Percentiles rank a stretch among this genome's conserved stretches.
These are phyloP conservation scores for Papilionanthe hybrid DNA, from an alignment of 116 monocot species.

Conservation along the genomic window DNA sequence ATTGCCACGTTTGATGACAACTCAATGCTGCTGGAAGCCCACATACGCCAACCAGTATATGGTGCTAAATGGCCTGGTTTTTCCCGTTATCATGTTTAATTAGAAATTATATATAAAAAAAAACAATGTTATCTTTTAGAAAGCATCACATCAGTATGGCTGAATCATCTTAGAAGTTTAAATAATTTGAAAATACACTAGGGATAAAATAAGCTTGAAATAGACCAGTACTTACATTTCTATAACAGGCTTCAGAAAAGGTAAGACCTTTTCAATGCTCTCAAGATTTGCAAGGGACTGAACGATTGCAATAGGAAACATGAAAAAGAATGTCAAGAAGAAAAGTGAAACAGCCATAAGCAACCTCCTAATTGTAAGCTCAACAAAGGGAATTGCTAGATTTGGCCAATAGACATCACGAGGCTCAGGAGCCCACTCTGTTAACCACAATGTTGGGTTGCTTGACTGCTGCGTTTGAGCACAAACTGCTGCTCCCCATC, in stretches of 20 bases:
- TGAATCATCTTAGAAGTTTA: not conserved
- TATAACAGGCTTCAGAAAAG: slow-evolving; percentile 72
- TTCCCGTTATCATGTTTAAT: not conserved
- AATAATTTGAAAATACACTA: not conserved
- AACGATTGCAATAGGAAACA: slow-evolving; percentile 91
- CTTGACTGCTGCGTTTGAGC: slow-evolving; percentile 96
- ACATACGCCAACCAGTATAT: not conserved
- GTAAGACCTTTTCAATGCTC: slow-evolving; percentile 62
- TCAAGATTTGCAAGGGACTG: slow-evolving; percentile 93
- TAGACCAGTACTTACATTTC: slow-evolving; percentile 49
- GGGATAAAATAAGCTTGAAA: not conserved
- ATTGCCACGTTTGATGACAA: not conserved
- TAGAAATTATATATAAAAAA: not conserved
- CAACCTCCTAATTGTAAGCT: slow-evolving; percentile 63
- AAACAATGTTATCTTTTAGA: not conserved
- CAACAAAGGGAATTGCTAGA: slow-evolving; percentile 86
- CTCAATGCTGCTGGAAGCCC: not conserved
- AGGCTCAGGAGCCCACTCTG: slow-evolving; percentile 98
- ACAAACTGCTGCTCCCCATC: slow-evolving; percentile 97
- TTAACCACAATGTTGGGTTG: slow-evolving; percentile 92
- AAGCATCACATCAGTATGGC: not conserved
- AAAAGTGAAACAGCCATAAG: slow-evolving; percentile 71
- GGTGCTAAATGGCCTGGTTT: not conserved
- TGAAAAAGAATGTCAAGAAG: slow-evolving; percentile 88
- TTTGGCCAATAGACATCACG: slow-evolving; percentile 95